A percentile compares a stretch with the other conserved stretches of the same genome.
phyloP scores from a whole-genome alignment of 2,329 filamentous ascomycete species.

The Raffaelea ambrosiae region DNA sequence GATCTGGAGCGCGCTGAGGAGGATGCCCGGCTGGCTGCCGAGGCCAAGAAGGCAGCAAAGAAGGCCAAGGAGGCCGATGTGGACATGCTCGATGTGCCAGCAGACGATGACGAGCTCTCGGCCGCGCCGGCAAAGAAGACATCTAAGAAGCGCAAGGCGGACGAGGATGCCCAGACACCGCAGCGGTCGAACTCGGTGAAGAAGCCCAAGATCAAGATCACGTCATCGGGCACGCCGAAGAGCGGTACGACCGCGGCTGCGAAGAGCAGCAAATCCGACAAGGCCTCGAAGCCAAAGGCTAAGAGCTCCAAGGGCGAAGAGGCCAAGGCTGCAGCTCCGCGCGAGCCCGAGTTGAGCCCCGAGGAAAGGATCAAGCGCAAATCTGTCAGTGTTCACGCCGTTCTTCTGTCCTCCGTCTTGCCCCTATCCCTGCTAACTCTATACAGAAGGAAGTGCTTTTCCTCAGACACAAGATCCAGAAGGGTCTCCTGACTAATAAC shows the following conservation, averaged over 20 bases:
- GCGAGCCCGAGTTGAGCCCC: conserved; percentile 48
- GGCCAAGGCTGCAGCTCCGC: conserved; percentile 30
- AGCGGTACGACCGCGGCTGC: conserved; percentile 41
- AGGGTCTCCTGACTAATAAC: conserved; percentile 81
- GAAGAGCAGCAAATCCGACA: conserved; percentile 27
- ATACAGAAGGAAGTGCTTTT: conserved; percentile 75
- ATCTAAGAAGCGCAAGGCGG: conserved; percentile 79
- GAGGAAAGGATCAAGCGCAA: conserved; percentile 53
- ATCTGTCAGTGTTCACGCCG: conserved; percentile 34
- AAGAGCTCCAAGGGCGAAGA: conserved; percentile 38
- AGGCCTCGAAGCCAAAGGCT: conserved; percentile 30
- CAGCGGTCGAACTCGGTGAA: conserved; percentile 51
- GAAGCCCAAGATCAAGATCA: conserved; percentile 61
- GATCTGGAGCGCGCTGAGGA: conserved; percentile 39
- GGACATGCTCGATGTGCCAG: conserved; percentile 46
- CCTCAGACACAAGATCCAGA: conserved; percentile 88
- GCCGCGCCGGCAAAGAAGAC: conserved; percentile 39
- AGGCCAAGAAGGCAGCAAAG: conserved; percentile 36
- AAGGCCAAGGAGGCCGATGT: conserved; percentile 45
- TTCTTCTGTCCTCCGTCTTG: background rate
- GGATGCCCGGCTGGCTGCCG: conserved; percentile 4
- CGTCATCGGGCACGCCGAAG: conserved; percentile 42
- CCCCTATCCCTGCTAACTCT: conserved; percentile 1
- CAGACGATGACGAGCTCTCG: conserved; percentile 38
- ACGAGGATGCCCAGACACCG: conserved; percentile 43